Evolutionary conservation across 805 yeast genomes (phyloP).

Genomic region (Komagataella pastoris): DNA sequence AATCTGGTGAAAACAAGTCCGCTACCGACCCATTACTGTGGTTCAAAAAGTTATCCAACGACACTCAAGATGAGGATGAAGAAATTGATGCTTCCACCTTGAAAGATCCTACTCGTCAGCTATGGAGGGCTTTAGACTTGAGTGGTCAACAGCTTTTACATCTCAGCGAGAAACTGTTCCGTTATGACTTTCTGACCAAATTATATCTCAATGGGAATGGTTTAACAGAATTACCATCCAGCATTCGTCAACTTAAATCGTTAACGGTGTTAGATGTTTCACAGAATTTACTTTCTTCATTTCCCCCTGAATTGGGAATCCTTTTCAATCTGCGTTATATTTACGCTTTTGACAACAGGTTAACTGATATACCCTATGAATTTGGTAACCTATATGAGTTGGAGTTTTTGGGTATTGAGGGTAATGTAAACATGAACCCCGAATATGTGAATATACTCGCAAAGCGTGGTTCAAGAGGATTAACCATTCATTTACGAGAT

Average conservation of each 20-base stretch:
- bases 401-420: slow-evolving; percentile 85
- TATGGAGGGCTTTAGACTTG: slow-evolving; percentile 90
- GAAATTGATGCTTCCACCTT: slow-evolving; percentile 53
- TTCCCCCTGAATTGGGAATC: slow-evolving; percentile 82
- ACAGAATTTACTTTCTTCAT: slow-evolving; percentile 49
- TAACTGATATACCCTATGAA: slow-evolving; percentile 65
- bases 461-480: slow-evolving; percentile 73
- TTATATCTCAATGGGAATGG: slow-evolving; percentile 81
- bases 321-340: slow-evolving; percentile 70
- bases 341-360: slow-evolving; percentile 78
- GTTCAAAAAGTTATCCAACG: slow-evolving; percentile 19
- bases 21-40: slow-evolving; percentile 24
- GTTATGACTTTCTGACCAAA: slow-evolving; percentile 74
- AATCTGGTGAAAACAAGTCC: slow-evolving; percentile 11
- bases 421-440: slow-evolving; percentile 63
- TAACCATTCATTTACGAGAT: slow-evolving; percentile 74
- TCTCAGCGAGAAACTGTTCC: slow-evolving; percentile 62
- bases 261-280: slow-evolving; percentile 80
- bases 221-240: slow-evolving; percentile 50
- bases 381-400: slow-evolving; percentile 78
- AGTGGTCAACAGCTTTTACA: slow-evolving; percentile 77
- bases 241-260: slow-evolving; percentile 54
- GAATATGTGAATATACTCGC: slow-evolving; percentile 55
- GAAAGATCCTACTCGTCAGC: slow-evolving; percentile 58
- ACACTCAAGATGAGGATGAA: slow-evolving; percentile 33